A percentile compares a stretch with the other conserved stretches of the same genome.
phyloP scores from a whole-genome alignment of 495 filamentous ascomycete genomes.

The Bacidia rubella region DNA sequence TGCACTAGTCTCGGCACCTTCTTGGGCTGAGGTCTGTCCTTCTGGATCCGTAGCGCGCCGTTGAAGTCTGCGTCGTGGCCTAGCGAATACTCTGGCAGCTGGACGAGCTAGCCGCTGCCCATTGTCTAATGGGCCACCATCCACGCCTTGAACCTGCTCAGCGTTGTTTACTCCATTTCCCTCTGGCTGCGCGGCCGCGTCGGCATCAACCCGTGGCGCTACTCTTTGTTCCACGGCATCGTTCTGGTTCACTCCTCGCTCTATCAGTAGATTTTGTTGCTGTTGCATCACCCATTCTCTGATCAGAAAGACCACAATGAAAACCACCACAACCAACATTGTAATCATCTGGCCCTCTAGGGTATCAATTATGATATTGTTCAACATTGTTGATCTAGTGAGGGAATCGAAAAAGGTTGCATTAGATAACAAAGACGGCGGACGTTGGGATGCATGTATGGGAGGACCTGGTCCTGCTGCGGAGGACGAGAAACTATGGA shows the following conservation, averaged over 20 bases:
- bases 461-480: slow-evolving; percentile 4
- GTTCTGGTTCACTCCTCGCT: background rate
- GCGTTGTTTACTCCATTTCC: background rate
- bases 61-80: background rate
- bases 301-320: slow-evolving; percentile 91
- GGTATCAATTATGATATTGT: slow-evolving; percentile 67
- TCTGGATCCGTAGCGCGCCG: slow-evolving; percentile 1
- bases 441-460: slow-evolving; percentile 5
- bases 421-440: slow-evolving; percentile 51
- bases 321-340: slow-evolving; percentile 72
- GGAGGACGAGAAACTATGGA: background rate
- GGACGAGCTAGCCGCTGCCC: background rate
- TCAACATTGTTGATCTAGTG: slow-evolving; percentile 58
- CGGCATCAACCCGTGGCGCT: background rate
- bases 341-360: slow-evolving; percentile 92
- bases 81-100: background rate
- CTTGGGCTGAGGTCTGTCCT: background rate
- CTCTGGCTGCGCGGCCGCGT: background rate
- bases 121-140: background rate
- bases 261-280: slow-evolving; percentile 52
- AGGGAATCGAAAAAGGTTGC: slow-evolving; percentile 57
- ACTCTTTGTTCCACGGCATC: background rate
- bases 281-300: slow-evolving; percentile 97
- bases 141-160: background rate
- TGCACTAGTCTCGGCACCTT: background rate